phyloP scores from a whole-genome alignment of 2,329 filamentous ascomycete species.

The Aspergillus sp. region DNA sequence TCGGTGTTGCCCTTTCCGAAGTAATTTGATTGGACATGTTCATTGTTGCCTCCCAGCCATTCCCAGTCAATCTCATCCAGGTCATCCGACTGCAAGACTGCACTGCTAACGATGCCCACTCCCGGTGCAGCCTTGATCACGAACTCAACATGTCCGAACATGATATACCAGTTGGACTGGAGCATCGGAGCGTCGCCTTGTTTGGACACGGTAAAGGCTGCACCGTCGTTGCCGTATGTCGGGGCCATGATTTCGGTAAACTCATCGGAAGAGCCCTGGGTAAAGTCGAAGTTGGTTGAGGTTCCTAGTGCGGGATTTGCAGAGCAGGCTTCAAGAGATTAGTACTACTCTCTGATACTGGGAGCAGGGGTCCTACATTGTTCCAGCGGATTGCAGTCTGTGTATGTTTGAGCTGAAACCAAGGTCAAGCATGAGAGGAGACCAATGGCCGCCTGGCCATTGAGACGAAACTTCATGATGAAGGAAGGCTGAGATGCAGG shows the following conservation, averaged over 20 bases:
- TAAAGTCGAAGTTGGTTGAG: slow-evolving; percentile 83
- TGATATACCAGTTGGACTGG: slow-evolving; percentile 93
- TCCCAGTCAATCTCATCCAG: slow-evolving; percentile 98
- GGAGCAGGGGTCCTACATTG: slow-evolving; percentile 29
- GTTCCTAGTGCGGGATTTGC: slow-evolving; percentile 77
- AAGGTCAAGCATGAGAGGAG: slow-evolving; percentile 29
- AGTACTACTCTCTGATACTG: background rate
- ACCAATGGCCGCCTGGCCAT: slow-evolving; percentile 25
- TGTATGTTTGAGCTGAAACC: slow-evolving; percentile 44
- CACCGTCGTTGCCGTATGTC: slow-evolving; percentile 75
- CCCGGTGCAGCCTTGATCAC: slow-evolving; percentile 84
- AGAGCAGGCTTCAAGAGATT: slow-evolving; percentile 57
- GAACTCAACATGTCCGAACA: slow-evolving; percentile 92
- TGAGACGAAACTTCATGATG: slow-evolving; percentile 35
- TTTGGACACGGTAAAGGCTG: slow-evolving; percentile 73
- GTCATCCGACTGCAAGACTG: slow-evolving; percentile 85
- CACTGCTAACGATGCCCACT: slow-evolving; percentile 86
- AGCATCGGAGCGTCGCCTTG: slow-evolving; percentile 84
- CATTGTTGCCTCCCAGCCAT: slow-evolving; percentile 77
- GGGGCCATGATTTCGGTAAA: slow-evolving; percentile 70
- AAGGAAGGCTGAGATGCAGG: background rate
- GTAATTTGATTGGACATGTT: slow-evolving; percentile 92
- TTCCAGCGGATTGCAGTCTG: slow-evolving; percentile 44
- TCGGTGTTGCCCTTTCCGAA: slow-evolving; percentile 89
- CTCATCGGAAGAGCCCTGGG: slow-evolving; percentile 71